Percentiles rank a stretch among this genome's conserved stretches.
These are phyloP conservation scores for Pseudogymnoascus sp. DNA, from an alignment of 2,329 filamentous ascomycete species.

Conservation along the genomic window DNA sequence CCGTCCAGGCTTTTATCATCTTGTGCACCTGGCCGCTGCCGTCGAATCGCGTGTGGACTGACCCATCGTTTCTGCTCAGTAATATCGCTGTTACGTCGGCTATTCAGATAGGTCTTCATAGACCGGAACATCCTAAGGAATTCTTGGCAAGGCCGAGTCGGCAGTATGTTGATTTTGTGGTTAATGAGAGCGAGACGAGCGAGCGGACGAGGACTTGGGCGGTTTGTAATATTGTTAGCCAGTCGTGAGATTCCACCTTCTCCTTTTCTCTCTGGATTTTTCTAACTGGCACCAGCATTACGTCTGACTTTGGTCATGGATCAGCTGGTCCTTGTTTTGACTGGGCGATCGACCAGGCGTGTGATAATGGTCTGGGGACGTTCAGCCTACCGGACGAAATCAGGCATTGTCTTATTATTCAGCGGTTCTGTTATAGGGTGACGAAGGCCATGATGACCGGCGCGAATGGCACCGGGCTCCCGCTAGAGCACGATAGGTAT, in stretches of 20 bases:
- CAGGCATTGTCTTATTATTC: conserved; percentile 12
- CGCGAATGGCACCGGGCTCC: background rate
- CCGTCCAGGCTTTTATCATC: conserved; percentile 18
- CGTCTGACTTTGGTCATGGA: background rate
- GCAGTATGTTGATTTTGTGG: background rate
- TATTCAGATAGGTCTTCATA: conserved; percentile 22
- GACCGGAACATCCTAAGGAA: conserved; percentile 17
- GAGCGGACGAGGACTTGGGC: conserved; percentile 13
- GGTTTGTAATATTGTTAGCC: conserved; percentile 13
- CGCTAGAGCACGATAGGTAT: background rate
- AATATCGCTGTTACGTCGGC: conserved; percentile 19
- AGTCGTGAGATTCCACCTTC: conserved; percentile 7
- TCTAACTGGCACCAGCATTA: background rate
- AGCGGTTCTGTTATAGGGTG: conserved; percentile 11
- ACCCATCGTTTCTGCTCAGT: conserved; percentile 18
- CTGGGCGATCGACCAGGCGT: conserved; percentile 11
- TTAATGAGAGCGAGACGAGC: background rate
- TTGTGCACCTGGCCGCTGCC: conserved; percentile 22
- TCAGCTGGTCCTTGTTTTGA: conserved; percentile 10
- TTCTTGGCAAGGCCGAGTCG: conserved; percentile 11
- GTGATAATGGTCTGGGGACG: conserved; percentile 6
- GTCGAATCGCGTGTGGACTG: conserved; percentile 17
- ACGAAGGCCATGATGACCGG: background rate
- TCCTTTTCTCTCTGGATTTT: background rate
- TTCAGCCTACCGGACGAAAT: conserved; percentile 11